phyloP scores from a whole-genome alignment of 306 rosid genomes.

The Prunus mume region DNA sequence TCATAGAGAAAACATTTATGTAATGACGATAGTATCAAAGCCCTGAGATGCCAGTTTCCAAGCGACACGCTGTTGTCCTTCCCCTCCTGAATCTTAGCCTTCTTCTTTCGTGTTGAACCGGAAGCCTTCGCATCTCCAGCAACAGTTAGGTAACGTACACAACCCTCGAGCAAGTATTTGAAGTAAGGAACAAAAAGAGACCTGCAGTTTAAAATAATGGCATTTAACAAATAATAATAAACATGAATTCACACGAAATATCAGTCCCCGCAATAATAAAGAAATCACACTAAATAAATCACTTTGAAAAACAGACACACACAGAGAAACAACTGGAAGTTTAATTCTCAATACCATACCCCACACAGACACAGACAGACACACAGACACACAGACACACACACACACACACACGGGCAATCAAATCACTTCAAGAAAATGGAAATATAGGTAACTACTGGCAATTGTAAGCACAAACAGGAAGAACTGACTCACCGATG shows the following conservation, averaged over 20 bases:
- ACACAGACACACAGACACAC: not conserved
- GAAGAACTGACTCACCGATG: constrained; percentile 62
- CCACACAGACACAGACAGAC: not conserved
- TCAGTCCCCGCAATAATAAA: not conserved
- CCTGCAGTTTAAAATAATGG: constrained; percentile 40
- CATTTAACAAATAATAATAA: not conserved
- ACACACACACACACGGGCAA: not conserved
- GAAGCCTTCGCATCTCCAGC: constrained; percentile 43
- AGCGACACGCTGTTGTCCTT: constrained; percentile 35
- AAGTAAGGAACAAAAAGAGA: constrained; percentile 93
- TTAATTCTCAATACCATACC: not conserved
- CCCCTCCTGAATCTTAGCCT: constrained; percentile 59
- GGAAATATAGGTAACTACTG: not conserved
- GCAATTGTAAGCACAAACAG: not conserved
- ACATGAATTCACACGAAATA: not conserved
- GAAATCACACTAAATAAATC: not conserved
- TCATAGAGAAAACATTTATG: constrained; percentile 89
- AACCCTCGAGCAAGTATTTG: constrained; percentile 73
- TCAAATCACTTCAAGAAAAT: not conserved
- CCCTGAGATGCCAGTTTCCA: constrained; percentile 78
- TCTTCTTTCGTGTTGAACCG: constrained; percentile 51
- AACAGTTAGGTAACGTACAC: constrained; percentile 60
- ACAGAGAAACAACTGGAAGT: not conserved
- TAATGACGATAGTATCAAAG: constrained; percentile 67
- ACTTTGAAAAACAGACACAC: not conserved